A percentile compares a stretch with the other conserved stretches of the same genome.
Evolutionary conservation across 345 rosid genomes (phyloP).

Genomic region (Passiflora organensis): DNA sequence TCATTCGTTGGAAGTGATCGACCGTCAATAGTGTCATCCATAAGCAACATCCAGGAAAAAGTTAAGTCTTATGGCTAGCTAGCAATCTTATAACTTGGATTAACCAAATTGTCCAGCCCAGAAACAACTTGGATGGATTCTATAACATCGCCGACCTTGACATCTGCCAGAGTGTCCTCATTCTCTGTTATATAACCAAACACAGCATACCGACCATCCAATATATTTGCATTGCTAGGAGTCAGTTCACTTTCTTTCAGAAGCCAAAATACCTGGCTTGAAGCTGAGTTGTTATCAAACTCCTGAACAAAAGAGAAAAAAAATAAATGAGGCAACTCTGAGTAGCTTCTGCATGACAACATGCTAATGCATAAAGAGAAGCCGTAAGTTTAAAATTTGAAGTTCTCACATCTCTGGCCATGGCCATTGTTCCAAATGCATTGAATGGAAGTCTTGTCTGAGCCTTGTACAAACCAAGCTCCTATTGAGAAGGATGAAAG

Average conservation of each 20-base stretch:
- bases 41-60: not conserved
- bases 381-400: not conserved
- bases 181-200: slow-evolving; percentile 89
- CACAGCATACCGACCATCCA: slow-evolving; percentile 96
- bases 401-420: slow-evolving; percentile 92
- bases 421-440: slow-evolving; percentile 99
- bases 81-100: slow-evolving; percentile 94
- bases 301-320: slow-evolving; percentile 44
- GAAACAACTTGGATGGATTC: slow-evolving; percentile 88
- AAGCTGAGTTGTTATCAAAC: slow-evolving; percentile 86
- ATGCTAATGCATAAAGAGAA: not conserved
- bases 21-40: not conserved
- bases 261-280: slow-evolving; percentile 96
- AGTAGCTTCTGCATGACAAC: not conserved
- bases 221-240: slow-evolving; percentile 88
- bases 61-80: slow-evolving; percentile 34
- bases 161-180: slow-evolving; percentile 82
- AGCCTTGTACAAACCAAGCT: slow-evolving; percentile 94
- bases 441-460: slow-evolving; percentile 95
- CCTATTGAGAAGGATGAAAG: slow-evolving; percentile 39
- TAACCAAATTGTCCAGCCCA: slow-evolving; percentile 80
- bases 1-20: not conserved
- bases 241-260: slow-evolving; percentile 97
- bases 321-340: not conserved
- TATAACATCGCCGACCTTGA: slow-evolving; percentile 92